Evolutionary conservation across 169 alveolate genomes (phyloP), one percentile per base, ranked within the genome.

Genomic region (Cardiosporidium cionae): DNA sequence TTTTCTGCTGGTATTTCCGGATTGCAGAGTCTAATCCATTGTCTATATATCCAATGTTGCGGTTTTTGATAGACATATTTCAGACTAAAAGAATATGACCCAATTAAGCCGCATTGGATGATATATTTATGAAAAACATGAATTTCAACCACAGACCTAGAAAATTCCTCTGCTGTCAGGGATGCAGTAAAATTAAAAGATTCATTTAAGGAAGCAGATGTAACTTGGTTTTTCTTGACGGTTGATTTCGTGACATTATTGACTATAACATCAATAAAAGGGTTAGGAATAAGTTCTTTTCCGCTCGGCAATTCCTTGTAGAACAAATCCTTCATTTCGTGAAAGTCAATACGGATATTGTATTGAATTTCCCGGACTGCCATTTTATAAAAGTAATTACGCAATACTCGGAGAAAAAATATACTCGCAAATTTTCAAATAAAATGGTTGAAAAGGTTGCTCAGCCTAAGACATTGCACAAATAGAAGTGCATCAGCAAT

Each of bases 21-120:
- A 44, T 78, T 52, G 33, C 71, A 65, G 16, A 82, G 72, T 22
- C 80, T 79, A 23, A 82, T 78, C 88, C 88, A 82, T 35, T 82
- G 82, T 44, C 88, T 70, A 63, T 78, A 82, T 7, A 82, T 74
- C 88, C 88, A 82, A 29, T 82, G 88, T 53, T 82, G 88, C 7
- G 76, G 63, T 27, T 68, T 82, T n/a, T 74, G 36, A 70, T 82
- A 82, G 27, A 82, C 72, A 65, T 77, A 82, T 27, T 71, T 78
- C 53, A 82, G 78, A 54, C 88, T 82, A 7, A 82, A 68, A 27
- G 78, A 82, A 66, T 79, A 80, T 32, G 78, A 72, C 5, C 88
- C 88, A 4, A 82, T 82, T 36, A 76, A 44, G 7, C 86, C 86
- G 58, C 86, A 76, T n/a, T 81, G 83, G 54, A 82, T 69, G 32